Base-by-base conservation (phyloP, 768 basidiomycete species). In the Pholiota molesta region DNA sequence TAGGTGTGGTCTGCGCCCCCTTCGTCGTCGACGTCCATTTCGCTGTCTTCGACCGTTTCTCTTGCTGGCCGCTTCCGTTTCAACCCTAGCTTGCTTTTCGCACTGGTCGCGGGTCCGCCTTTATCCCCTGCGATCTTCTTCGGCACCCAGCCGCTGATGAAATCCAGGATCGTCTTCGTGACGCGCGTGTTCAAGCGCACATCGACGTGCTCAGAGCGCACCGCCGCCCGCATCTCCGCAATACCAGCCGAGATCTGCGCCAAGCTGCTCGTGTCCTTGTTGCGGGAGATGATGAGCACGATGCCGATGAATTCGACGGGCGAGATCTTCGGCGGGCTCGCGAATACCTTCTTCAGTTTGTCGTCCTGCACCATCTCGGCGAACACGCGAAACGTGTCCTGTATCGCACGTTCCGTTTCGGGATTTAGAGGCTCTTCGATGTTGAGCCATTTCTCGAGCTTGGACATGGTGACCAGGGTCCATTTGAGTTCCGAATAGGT, bases 271-370 rank as follows among this genome's bases (percentile, higher is more conserved):
- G 69, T 1, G 14, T 77, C 73, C 72, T 79, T 85, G 57, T 81
- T 76, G n/a, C 78, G 70, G 13, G 80, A 79, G 16, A 91, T 81
- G 21, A 92, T 71, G 3, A 89, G 66, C 21, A 77, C 77, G 52
- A 84, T 81, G 64, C 81, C 74, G 52, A 90, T 78, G 63, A 93
- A 85, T 70, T 93, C 91, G 42, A 91, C 76, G 0, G 91, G 91
- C 0, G 90, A 80, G 1, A 92, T 78, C 40, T 86, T 86, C 64
- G 77, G 74, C 49, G 66, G 39, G 71, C 63, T 72, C 71, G 75
- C 70, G 69, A 88, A 82, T 21, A 74, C 61, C 8, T 66, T 58
- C n/a, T 67, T 75, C 19, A 76, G 65, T 7, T 77, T 66, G 2
- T 67, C 51, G 52, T 83, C 76, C 5, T 68, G 62, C 1, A 81